phyloP scores from a whole-genome alignment of 192 early-diverging fungal genomes.

The Lunasporangiospora selenospora region DNA sequence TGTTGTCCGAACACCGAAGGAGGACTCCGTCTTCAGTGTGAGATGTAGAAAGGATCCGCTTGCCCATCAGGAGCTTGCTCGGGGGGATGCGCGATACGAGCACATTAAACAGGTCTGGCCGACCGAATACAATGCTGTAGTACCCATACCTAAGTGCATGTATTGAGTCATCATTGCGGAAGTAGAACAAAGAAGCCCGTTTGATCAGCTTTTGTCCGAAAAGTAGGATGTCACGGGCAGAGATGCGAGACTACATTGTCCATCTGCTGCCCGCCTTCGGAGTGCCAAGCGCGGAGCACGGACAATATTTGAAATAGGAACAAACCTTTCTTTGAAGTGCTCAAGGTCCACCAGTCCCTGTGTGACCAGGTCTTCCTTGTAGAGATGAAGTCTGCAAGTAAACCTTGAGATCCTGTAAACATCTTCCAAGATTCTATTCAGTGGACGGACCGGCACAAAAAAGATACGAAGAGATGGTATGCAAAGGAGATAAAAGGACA shows the following conservation, averaged over 20 bases:
- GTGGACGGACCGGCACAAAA: not conserved
- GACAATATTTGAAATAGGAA: not conserved
- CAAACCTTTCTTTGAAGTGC: constrained; percentile 28
- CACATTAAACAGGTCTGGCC: constrained; percentile 32
- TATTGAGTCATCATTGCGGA: no score
- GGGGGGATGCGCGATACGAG: constrained; percentile 19
- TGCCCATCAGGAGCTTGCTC: constrained; percentile 26
- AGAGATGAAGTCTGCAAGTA: constrained; percentile 24
- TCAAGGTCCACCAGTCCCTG: constrained; percentile 33
- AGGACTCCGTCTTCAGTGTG: constrained; percentile 31
- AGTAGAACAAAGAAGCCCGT: no score
- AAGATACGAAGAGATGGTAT: not conserved
- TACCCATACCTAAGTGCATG: constrained; percentile 32
- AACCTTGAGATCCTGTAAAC: constrained; percentile 28
- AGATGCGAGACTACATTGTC: not conserved
- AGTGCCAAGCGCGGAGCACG: no score
- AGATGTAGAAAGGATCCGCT: constrained; percentile 22
- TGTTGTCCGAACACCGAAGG: constrained; percentile 27
- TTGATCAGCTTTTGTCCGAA: no score
- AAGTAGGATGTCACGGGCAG: not conserved
- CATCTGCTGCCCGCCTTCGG: no score
- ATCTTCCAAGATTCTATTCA: constrained; percentile 26
- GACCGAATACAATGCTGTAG: constrained; percentile 23
- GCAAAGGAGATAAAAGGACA: no score
- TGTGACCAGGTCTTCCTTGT: constrained; percentile 25